Conservation (phyloP, 352 stramenopile genomes). For the Globisporangium radiosum region DNA sequence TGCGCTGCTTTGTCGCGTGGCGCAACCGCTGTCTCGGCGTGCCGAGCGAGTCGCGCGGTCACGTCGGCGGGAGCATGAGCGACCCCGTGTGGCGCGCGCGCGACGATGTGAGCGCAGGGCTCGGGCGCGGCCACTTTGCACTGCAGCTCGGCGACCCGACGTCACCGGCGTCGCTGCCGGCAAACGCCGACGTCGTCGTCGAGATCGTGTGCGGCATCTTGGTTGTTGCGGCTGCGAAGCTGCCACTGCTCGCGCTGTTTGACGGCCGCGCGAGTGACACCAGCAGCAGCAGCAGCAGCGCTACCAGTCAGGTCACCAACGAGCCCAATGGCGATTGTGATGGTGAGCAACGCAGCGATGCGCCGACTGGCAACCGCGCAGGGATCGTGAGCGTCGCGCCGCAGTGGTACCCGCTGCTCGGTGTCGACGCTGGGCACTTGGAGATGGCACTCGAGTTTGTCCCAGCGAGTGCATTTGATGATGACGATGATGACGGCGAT, state of each 20-base stretch:
- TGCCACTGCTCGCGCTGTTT: constrained; percentile 28
- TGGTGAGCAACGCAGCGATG: constrained; percentile 1
- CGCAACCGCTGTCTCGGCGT: constrained; percentile 19
- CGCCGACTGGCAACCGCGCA: background rate
- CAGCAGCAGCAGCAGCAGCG: background rate
- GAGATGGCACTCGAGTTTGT: constrained; percentile 49
- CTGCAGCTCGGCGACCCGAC: constrained; percentile 6
- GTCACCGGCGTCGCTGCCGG: constrained; percentile 20
- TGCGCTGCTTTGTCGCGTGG: constrained; percentile 29
- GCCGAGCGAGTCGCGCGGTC: constrained; percentile 35
- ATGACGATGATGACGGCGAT: constrained; percentile 9
- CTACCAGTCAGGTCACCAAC: no score
- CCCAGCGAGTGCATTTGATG: constrained; percentile 15
- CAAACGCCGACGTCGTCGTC: constrained; percentile 38
- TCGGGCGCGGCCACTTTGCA: constrained; percentile 30
- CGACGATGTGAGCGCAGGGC: constrained; percentile 19
- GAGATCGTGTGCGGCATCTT: constrained; percentile 51
- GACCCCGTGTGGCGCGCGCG: constrained; percentile 34
- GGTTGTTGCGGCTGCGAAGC: constrained; percentile 28
- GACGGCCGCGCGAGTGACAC: constrained; percentile 7
- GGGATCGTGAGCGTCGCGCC: constrained; percentile 19
- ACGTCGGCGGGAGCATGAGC: constrained; percentile 29
- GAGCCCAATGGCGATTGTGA: background rate
- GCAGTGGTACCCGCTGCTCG: constrained; percentile 39
- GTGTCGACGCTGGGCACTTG: constrained; percentile 32